phyloP scores from a whole-genome alignment of 192 early-diverging fungal species.

The Coemansia sp. region DNA sequence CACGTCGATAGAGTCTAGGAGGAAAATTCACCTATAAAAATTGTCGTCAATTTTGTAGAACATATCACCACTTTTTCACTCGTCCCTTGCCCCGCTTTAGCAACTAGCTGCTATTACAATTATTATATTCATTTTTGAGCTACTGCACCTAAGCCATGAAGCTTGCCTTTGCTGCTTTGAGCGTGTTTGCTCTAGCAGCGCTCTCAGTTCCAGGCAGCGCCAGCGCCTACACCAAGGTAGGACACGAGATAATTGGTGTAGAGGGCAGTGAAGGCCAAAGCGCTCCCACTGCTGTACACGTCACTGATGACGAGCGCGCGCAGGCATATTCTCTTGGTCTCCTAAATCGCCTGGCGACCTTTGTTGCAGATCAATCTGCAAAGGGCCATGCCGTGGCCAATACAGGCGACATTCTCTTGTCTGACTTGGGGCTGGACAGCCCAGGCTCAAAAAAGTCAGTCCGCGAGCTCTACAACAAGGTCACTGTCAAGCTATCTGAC shows the following conservation, averaged over 20 bases:
- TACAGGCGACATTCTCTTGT: constrained; percentile 15
- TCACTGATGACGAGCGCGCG: constrained; percentile 8
- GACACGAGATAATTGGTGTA: background rate
- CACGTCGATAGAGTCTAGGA: background rate
- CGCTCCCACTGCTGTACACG: background rate
- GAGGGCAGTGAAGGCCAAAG: background rate
- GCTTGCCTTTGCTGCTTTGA: background rate
- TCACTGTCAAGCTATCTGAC: constrained; percentile 14
- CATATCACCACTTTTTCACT: background rate
- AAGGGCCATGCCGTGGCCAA: background rate
- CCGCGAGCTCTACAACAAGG: constrained; percentile 12
- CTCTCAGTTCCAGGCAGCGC: background rate
- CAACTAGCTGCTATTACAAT: background rate
- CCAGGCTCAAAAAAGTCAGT: constrained; percentile 12
- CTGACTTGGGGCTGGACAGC: constrained; percentile 19
- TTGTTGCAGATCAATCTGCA: background rate
- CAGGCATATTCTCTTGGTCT: constrained; percentile 16
- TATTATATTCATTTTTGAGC: background rate
- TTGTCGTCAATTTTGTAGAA: background rate
- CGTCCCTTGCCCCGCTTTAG: background rate
- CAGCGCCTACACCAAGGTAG: background rate
- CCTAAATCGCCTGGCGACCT: constrained; percentile 12
- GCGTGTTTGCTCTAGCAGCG: background rate
- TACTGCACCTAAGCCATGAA: background rate
- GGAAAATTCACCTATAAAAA: background rate